phyloP scores from a whole-genome alignment of 2,329 filamentous ascomycete genomes.

The Curvularia lunata region DNA sequence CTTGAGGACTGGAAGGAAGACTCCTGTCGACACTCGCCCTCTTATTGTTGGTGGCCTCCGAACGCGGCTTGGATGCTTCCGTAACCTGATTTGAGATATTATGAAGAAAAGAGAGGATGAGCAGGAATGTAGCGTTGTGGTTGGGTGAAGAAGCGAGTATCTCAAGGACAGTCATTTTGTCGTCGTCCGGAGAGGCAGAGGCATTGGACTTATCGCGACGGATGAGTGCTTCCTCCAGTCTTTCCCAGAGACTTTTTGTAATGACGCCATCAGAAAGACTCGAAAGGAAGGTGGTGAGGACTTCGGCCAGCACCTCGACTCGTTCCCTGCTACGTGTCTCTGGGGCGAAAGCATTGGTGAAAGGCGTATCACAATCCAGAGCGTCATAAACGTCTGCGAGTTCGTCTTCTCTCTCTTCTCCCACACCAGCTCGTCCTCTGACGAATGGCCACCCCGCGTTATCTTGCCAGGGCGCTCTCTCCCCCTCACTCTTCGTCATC shows the following conservation, averaged over 20 bases:
- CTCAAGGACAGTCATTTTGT: conserved; percentile 71
- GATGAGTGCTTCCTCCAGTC: conserved; percentile 36
- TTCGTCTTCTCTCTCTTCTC: conserved; percentile 52
- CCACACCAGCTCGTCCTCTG: conserved; percentile 44
- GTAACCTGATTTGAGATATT: conserved; percentile 63
- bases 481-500: conserved; percentile 57
- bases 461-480: conserved; percentile 60
- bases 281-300: conserved; percentile 74
- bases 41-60: conserved; percentile 28
- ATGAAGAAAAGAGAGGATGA: conserved; percentile 78
- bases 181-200: conserved; percentile 58
- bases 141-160: conserved; percentile 70
- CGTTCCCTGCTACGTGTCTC: conserved; percentile 69
- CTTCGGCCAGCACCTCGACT: conserved; percentile 76
- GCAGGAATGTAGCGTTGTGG: conserved; percentile 88
- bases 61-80: conserved; percentile 29
- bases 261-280: conserved; percentile 82
- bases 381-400: conserved; percentile 63
- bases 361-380: conserved; percentile 71
- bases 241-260: conserved; percentile 69
- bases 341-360: conserved; percentile 63
- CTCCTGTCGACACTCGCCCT: conserved; percentile 36
- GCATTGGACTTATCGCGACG: conserved; percentile 53
- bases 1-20: conserved; percentile 41
- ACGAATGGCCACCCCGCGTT: conserved; percentile 67